phyloP scores from a whole-genome alignment of 2,329 filamentous ascomycete species.

The Coniochaeta sp. region DNA sequence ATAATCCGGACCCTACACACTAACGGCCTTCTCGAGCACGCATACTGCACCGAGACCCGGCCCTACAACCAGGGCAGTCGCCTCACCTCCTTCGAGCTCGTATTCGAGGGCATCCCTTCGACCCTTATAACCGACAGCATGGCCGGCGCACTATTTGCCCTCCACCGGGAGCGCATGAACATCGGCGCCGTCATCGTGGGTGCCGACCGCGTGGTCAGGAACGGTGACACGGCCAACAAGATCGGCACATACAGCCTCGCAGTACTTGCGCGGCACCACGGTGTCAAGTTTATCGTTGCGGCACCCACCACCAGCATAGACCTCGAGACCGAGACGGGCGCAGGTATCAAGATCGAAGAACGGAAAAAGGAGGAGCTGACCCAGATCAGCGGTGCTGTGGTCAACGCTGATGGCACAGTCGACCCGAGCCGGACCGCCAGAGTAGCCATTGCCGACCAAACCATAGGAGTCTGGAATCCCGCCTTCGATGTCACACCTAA shows the following conservation, averaged over 20 bases:
- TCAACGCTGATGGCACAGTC: conserved; percentile 55
- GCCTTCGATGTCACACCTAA: conserved; percentile 93
- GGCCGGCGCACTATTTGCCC: conserved; percentile 76
- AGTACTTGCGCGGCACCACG: conserved; percentile 82
- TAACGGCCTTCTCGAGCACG: conserved; percentile 62
- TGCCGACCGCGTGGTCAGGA: conserved; percentile 89
- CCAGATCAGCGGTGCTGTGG: conserved; percentile 70
- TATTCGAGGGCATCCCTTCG: conserved; percentile 84
- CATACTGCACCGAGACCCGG: conserved; percentile 93
- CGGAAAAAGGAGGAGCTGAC: conserved; percentile 76
- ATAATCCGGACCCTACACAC: conserved; percentile 80
- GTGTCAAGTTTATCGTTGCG: conserved; percentile 89
- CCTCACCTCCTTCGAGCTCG: conserved; percentile 92
- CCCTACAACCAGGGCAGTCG: conserved; percentile 97
- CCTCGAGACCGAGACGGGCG: conserved; percentile 67
- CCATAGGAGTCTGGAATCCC: conserved; percentile 90
- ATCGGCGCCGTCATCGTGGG: conserved; percentile 89
- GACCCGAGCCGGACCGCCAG: conserved; percentile 58
- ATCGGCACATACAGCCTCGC: conserved; percentile 92
- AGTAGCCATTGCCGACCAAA: conserved; percentile 71
- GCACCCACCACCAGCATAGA: conserved; percentile 94
- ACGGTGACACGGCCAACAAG: conserved; percentile 98
- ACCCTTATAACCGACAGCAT: conserved; percentile 95
- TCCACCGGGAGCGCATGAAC: conserved; percentile 53
- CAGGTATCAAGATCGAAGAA: conserved; percentile 85